Percentiles rank a stretch among this genome's conserved stretches.
Evolutionary conservation across 768 basidiomycete species (phyloP).

Genomic region (Hygrophorus pudorinus): DNA sequence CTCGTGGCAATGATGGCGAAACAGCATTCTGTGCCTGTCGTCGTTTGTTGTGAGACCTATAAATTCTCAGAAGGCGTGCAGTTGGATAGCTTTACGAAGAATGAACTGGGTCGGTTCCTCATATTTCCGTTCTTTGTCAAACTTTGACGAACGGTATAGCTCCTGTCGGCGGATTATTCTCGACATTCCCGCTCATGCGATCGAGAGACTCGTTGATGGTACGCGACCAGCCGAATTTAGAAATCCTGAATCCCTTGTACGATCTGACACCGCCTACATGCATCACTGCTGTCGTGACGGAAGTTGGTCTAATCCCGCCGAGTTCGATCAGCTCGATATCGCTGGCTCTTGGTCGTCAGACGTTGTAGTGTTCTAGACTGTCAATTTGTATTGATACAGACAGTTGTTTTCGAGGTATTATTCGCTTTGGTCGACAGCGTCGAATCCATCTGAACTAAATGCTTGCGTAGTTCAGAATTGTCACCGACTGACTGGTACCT

Average conservation of each 20-base stretch:
- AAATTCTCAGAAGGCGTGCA: slow-evolving; percentile 92
- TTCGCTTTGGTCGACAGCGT: slow-evolving; percentile 10
- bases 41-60: slow-evolving; percentile 98
- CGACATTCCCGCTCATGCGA: slow-evolving; percentile 23
- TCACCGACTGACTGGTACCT: no score
- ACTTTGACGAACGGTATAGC: slow-evolving; percentile 1
- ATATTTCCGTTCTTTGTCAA: slow-evolving; percentile 10
- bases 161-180: slow-evolving; percentile 23
- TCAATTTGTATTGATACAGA: not conserved
- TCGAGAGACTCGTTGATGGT: slow-evolving; percentile 1
- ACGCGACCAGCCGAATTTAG: slow-evolving; percentile 40
- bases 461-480: slow-evolving; percentile 5
- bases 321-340: slow-evolving; percentile 83
- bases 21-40: slow-evolving; percentile 79
- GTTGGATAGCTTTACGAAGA: slow-evolving; percentile 91
- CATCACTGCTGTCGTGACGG: slow-evolving; percentile 95
- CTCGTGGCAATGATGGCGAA: slow-evolving; percentile 96
- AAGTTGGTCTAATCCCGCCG: slow-evolving; percentile 91
- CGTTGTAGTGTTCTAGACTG: not conserved
- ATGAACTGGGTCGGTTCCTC: slow-evolving; percentile 67
- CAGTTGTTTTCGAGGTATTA: slow-evolving; percentile 2
- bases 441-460: slow-evolving; percentile 6
- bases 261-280: slow-evolving; percentile 88
- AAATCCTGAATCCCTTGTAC: slow-evolving; percentile 81
- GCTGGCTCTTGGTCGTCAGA: slow-evolving; percentile 45